Percentiles rank a stretch among this genome's conserved stretches.
Conservation (phyloP, 1,284 basidiomycete genomes). For the Sporisorium graminicola region DNA sequence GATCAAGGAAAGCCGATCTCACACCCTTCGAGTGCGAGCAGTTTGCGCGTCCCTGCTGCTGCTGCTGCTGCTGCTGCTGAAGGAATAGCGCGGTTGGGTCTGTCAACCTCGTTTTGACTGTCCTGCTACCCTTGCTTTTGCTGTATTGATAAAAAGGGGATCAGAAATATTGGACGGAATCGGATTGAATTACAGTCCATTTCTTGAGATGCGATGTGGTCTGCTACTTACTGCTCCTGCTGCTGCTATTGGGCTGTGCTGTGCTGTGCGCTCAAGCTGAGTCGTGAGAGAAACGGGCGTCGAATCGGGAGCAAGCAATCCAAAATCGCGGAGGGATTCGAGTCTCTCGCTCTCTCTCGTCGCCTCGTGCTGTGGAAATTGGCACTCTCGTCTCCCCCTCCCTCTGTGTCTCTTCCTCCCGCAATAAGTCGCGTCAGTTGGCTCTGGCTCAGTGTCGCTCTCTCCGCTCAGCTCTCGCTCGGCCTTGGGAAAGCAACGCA, state of each 20-base stretch:
- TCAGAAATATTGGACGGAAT: neutral
- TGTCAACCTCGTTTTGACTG: neutral
- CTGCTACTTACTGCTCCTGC: conserved; percentile 1
- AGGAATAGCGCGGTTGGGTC: neutral
- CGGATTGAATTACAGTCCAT: neutral
- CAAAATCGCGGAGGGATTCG: neutral
- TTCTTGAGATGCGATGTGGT: neutral
- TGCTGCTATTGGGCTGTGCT: too few relatives aligned
- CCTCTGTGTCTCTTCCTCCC: too few relatives aligned
- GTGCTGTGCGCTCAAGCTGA: neutral
- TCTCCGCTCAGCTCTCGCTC: neutral
- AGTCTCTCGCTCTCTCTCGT: neutral
- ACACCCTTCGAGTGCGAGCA: too few relatives aligned
- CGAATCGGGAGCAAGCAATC: neutral
- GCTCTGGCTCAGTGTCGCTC: neutral
- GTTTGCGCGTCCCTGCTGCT: neutral
- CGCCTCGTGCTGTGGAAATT: neutral
- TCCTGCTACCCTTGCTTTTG: neutral
- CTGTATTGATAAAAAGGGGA: too few relatives aligned
- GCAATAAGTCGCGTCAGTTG: neutral
- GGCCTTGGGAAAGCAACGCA: neutral
- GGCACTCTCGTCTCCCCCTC: too few relatives aligned
- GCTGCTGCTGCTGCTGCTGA: neutral
- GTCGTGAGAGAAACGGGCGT: neutral
- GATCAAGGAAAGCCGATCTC: neutral